Evolutionary conservation across 2,329 filamentous ascomycete genomes (phyloP), one percentile per base, ranked within the genome.

Genomic region (Xylaria sp.): DNA sequence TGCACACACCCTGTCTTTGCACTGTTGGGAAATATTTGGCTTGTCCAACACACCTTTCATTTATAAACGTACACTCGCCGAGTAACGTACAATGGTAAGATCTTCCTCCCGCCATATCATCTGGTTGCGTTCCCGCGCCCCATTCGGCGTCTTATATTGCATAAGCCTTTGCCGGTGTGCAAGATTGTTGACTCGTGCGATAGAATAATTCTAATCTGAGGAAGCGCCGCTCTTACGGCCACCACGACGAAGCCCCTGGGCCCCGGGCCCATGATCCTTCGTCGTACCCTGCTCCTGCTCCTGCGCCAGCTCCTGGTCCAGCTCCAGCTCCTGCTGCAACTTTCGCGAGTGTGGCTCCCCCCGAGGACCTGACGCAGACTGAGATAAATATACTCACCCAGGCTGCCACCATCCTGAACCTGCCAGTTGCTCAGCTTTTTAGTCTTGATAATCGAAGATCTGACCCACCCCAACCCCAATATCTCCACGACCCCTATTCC

Each of bases 211-310:
- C 65, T 67, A 72, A 73, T 66, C 70, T 75, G 65, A 79, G 76
- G 71, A 79, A 77, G 71, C 77, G 77, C 60, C 75, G 77, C 72
- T 72, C 73, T 65, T 74, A 75, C 67, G 71, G 70, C 69, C 70
- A 72, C 59, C 74, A 73, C 62, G 74, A 74, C 66, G 67, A 70
- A 65, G 68, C 72, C 71, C 66, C 66, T 64, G 74, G 73, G 70
- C 67, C 71, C 66, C 70, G 68, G 61, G 66, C 72, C 67, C 73
- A 75, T 66, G 69, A 68, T 68, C 62, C 67, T 59, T 65, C 69
- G 23, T 30, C 23, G 59, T 63, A 67, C 61, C 62, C 68, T 65
- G 59, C 59, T 68, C 8, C 19, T 50, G 4, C 13, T 50, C 23
- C 23, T 30, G 23, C 23, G 13, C 44, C 44, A 42, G 37, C 23